Base-by-base conservation (phyloP, 495 filamentous ascomycete species). In the Penicillium antarcticum region DNA sequence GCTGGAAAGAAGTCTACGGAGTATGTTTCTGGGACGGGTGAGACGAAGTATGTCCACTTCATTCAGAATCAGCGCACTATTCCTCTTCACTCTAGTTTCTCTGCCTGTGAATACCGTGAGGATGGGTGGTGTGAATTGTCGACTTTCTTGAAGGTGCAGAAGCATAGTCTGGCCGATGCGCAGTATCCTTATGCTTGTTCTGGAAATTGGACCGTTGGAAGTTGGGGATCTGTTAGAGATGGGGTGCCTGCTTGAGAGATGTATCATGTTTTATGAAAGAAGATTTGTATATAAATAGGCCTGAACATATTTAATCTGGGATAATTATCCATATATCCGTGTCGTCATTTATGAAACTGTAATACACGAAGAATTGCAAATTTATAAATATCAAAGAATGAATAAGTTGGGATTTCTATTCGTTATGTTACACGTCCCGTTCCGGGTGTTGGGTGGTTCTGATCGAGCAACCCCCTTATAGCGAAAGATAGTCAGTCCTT, bases 71-170 rank as follows among this genome's bases (percentile, higher is more conserved):
- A 85, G 64, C 67, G 83, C 14, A 86, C 81, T 0, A 46, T 87
- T 0, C 83, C 83, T 2, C 65, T 86, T 0, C 80, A 81, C 7
- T 57, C 55, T 24, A 83, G 79, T 49, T 78, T 81, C 41, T 56
- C 75, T 10, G 75, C 72, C n/a, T 87, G 84, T 61, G 80, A 75
- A 13, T 50, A 69, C 1, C 66, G 82, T 2, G 68, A 76, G n/a
- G 83, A 87, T 61, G 84, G 83, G 7, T 86, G 83, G 83, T 86
- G 84, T 57, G 80, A 85, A 57, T 52, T 86, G 14, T 57, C 65
- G 9, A 79, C 76, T 0, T 86, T 86, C 52, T 56, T 87, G 45
- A 58, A 74, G 26, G 62, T 75, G 2, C 74, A 79, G 60, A 65
- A 75, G 56, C 55, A 62, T 36, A 74, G 67, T 62, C 55, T 77